Percentiles rank a stretch among this genome's conserved stretches.
These are phyloP conservation scores for Funneliformis caledonium DNA, from an alignment of 371 early-diverging fungal genomes.

Conservation along the genomic window DNA sequence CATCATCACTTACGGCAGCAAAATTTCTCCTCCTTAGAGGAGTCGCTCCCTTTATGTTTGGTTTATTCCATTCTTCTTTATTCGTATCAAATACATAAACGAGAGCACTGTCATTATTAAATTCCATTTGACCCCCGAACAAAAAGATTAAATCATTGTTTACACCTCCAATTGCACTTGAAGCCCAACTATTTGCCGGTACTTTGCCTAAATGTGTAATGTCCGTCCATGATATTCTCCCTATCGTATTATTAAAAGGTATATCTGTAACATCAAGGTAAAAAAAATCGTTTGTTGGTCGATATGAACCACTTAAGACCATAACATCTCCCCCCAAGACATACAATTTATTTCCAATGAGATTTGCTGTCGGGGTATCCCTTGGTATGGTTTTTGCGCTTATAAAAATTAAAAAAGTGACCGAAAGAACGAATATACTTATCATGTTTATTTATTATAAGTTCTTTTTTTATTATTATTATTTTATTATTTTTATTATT, in stretches of 20 bases:
- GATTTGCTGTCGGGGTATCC: no score
- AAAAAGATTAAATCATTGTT: not conserved
- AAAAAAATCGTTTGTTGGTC: slow-evolving; percentile 10
- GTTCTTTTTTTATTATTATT: no score
- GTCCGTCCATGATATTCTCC: not conserved
- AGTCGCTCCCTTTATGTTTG: not conserved
- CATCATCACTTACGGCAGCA: not conserved
- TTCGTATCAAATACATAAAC: not conserved
- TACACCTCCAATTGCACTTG: not conserved
- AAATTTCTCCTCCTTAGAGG: not conserved
- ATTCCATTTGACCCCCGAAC: not conserved
- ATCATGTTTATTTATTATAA: no score
- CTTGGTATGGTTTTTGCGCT: no score
- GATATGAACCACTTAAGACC: not conserved
- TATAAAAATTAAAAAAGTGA: no score
- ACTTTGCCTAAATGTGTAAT: not conserved
- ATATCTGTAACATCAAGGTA: not conserved
- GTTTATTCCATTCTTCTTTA: not conserved
- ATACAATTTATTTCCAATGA: no score
- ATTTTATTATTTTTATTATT: no score
- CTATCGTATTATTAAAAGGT: not conserved
- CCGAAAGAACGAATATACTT: no score
- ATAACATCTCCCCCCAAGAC: not conserved
- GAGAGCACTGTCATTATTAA: not conserved
- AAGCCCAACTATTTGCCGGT: not conserved